These are phyloP conservation scores for Pythium coloratum DNA, from an alignment of 352 stramenopile species.

Conservation along the genomic window DNA sequence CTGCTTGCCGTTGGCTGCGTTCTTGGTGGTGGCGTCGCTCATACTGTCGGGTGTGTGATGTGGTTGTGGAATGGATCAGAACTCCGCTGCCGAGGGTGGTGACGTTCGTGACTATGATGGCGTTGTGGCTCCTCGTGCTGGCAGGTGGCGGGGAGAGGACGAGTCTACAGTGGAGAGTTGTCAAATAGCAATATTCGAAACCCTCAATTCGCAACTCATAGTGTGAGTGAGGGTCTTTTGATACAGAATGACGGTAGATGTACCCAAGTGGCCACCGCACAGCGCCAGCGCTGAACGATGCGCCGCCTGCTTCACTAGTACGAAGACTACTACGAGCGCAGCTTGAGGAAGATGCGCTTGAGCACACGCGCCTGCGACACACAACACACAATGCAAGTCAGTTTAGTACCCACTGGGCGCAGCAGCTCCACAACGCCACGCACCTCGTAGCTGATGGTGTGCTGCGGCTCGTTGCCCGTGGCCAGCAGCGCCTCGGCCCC, in stretches of 20 bases:
- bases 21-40: constrained; percentile 17
- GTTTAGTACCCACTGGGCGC: background rate
- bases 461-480: constrained; percentile 46
- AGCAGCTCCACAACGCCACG: background rate
- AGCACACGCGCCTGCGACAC: constrained; percentile 77
- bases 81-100: background rate
- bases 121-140: constrained; percentile 5
- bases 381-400: background rate
- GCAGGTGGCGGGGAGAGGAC: constrained; percentile 1
- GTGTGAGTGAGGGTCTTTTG: constrained; percentile 24
- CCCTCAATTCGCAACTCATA: constrained; percentile 2
- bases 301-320: background rate
- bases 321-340: constrained; percentile 48
- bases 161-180: constrained; percentile 20
- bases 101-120: constrained; percentile 1
- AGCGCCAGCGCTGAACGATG: constrained; percentile 1
- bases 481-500: constrained; percentile 34
- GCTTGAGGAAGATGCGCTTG: constrained; percentile 94
- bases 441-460: constrained; percentile 93
- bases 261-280: constrained; percentile 16
- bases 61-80: background rate
- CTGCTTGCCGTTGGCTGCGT: constrained; percentile 1
- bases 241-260: constrained; percentile 23
- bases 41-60: constrained; percentile 1
- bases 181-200: constrained; percentile 6